Conservation (phyloP, 2,329 filamentous ascomycete species). For the Pseudocercospora pini-densiflorae region DNA sequence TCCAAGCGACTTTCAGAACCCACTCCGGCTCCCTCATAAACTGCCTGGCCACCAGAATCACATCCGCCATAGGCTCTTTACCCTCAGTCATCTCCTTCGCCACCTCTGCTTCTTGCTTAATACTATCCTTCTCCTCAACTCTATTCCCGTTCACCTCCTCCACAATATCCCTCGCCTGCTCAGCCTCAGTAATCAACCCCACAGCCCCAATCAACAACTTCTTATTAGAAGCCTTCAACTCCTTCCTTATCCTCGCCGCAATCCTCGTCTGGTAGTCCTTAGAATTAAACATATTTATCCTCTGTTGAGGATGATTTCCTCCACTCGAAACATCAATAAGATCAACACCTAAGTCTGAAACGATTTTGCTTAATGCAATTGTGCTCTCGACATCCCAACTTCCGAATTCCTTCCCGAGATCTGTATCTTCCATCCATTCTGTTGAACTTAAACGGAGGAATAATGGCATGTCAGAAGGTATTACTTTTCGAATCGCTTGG, state of each 20-base stretch:
- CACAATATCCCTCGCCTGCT: conserved; percentile 55
- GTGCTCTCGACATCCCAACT: conserved; percentile 71
- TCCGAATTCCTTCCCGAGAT: conserved; percentile 54
- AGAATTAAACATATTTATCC: conserved; percentile 45
- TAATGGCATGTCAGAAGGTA: conserved; percentile 70
- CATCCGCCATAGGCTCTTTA: conserved; percentile 50
- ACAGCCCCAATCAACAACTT: conserved; percentile 57
- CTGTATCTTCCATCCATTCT: conserved; percentile 72
- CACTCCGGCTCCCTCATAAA: conserved; percentile 61
- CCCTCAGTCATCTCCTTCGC: conserved; percentile 45
- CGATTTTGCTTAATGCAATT: conserved; percentile 65
- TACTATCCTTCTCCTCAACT: conserved; percentile 15
- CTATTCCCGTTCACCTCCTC: conserved; percentile 25
- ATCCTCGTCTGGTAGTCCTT: conserved; percentile 58
- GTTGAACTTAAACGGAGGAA: conserved; percentile 73
- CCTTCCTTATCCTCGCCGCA: conserved; percentile 46
- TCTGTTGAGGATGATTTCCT: conserved; percentile 65
- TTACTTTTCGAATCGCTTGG: conserved; percentile 58
- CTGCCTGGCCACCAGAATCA: conserved; percentile 57
- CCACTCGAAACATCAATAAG: conserved; percentile 82
- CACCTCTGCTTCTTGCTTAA: conserved; percentile 35
- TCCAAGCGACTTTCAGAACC: conserved; percentile 57
- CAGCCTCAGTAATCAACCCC: conserved; percentile 57
- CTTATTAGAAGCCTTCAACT: conserved; percentile 43
- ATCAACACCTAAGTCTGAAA: conserved; percentile 77